phyloP scores from a whole-genome alignment of 805 yeast species.

The Wickerhamomyces silvicola region DNA sequence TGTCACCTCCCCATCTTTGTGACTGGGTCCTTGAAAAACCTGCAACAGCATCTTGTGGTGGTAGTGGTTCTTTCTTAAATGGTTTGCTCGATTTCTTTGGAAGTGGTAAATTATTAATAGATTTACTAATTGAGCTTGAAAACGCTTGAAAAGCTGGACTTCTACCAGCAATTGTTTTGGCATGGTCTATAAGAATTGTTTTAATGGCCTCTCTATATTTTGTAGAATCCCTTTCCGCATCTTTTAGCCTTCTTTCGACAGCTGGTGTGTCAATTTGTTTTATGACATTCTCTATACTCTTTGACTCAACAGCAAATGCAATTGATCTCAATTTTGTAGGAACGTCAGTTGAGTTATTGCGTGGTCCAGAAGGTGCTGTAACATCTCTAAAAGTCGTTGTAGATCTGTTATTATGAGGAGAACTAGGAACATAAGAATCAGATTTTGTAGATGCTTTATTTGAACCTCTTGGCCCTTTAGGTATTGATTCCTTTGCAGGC shows the following conservation, averaged over 20 bases:
- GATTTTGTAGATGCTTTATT: neutral
- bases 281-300: neutral
- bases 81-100: neutral
- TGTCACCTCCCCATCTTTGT: conserved; percentile 5
- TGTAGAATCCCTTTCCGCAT: neutral
- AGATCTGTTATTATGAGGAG: too few species aligned
- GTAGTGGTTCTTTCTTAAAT: conserved; percentile 4
- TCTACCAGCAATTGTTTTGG: neutral
- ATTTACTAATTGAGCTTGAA: neutral
- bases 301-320: neutral
- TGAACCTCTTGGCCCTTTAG: neutral
- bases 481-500: too few species aligned
- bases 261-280: neutral
- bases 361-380: conserved; percentile 1
- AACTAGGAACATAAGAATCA: too few species aligned
- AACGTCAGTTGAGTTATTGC: neutral
- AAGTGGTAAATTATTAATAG: too few species aligned
- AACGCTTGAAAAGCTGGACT: neutral
- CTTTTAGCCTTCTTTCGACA: neutral
- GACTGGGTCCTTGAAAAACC: conserved; percentile 2
- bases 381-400: conserved; percentile 5
- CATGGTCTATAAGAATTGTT: conserved; percentile 1
- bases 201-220: neutral
- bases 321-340: neutral
- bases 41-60: conserved; percentile 5